Evolutionary conservation across 1,284 basidiomycete species (phyloP).

Genomic region (Papiliotrema laurentii): DNA sequence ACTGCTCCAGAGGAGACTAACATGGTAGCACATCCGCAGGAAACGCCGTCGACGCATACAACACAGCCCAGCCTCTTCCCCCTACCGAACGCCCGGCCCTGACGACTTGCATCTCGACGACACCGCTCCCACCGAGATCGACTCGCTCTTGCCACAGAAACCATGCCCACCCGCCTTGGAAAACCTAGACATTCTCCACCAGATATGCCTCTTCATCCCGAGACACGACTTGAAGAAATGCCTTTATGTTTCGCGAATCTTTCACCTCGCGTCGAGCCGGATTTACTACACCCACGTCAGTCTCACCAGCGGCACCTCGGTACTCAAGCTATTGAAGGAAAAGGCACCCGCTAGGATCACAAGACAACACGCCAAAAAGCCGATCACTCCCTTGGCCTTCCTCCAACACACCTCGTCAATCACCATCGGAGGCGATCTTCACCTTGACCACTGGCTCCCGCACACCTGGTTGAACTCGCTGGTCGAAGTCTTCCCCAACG

Average conservation of each 20-base stretch:
- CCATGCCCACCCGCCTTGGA: not conserved
- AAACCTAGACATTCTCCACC: not conserved
- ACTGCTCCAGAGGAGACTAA: not conserved
- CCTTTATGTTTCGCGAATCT: not conserved
- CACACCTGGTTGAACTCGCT: too few relatives aligned
- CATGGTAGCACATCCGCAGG: not conserved
- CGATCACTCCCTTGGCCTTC: not conserved
- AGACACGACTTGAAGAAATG: not conserved
- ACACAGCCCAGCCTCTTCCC: too few relatives aligned
- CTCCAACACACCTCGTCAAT: too few relatives aligned
- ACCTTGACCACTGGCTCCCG: too few relatives aligned
- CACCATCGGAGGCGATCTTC: too few relatives aligned
- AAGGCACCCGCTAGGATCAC: not conserved
- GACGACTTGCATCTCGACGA: not conserved
- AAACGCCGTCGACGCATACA: not conserved
- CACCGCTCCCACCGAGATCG: not conserved
- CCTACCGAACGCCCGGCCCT: not conserved
- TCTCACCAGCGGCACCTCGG: not conserved
- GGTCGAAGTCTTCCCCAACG: too few relatives aligned
- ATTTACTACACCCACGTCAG: not conserved
- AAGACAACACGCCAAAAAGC: not conserved
- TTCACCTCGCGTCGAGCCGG: not conserved
- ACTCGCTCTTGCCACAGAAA: not conserved
- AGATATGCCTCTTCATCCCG: not conserved
- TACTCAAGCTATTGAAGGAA: not conserved